Evolutionary conservation across 1,284 basidiomycete genomes (phyloP), one percentile per base, ranked within the genome.

Genomic region (Rhodotorula sp.): DNA sequence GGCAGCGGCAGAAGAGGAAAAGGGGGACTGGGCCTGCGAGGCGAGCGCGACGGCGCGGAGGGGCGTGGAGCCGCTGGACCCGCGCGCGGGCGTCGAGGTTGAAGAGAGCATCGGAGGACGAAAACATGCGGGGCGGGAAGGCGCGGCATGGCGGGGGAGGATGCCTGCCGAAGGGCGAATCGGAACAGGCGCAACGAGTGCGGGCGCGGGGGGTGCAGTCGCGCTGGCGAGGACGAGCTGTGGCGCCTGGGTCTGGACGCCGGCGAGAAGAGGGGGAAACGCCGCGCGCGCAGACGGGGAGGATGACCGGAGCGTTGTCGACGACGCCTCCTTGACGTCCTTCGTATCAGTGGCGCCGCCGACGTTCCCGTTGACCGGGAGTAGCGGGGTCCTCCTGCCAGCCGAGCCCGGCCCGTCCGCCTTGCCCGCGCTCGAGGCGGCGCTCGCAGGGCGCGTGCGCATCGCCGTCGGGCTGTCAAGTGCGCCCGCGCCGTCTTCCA

Each of bases 391-490:
- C 17, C 57, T 39, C 29, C 58, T 41, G 4, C 46, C 64, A 5
- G 27, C 36, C 29, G 64, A 58, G 1, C 36, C 44, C 19, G 39
- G 6, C 17, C n/a, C 32, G 29, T 25, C 37, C 2, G n/a, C 41
- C 19, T 15, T 37, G 9, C 39, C 39, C 29, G 19, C 15, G 27
- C 36, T 25, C 55, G n/a, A 37, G 10, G n/a, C 41, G 8, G n/a
- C 39, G 17, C 57, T 58, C n/a, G 39, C 8, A 3, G n/a, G 10
- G 27, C 32, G 46, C 39, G 37, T 32, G 36, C 68, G 41, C 36
- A 44, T 17, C 10, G 53, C 34, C 10, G 62, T 64, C 29, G 68
- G 68, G 27, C 63, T 69, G 22, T 69, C 68, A 15, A 41, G 44
- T 3, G 53, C 29, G 3, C 13, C 29, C 39, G 17, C 36, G 0